These are phyloP conservation scores for Phyllosticta citribraziliensis DNA, from an alignment of 2,329 filamentous ascomycete genomes.

Conservation along the genomic window DNA sequence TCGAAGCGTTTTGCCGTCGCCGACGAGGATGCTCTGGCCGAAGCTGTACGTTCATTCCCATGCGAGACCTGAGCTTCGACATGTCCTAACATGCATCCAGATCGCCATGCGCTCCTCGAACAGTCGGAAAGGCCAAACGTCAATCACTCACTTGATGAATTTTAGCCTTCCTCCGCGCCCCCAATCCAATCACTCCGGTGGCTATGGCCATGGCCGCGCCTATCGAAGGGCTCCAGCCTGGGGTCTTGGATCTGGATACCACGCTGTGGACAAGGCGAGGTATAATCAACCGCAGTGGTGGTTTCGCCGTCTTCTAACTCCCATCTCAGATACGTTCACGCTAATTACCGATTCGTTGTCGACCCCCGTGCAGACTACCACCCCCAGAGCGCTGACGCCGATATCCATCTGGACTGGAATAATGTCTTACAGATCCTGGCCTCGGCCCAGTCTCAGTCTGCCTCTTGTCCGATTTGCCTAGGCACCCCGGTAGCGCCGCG, in stretches of 20 bases:
- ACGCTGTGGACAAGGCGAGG: conserved; percentile 82
- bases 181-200: conserved; percentile 47
- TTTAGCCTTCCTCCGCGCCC: conserved; percentile 72
- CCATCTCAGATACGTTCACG: conserved; percentile 64
- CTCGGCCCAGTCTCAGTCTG: conserved; percentile 76
- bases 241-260: conserved; percentile 81
- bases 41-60: conserved; percentile 51
- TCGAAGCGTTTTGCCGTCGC: conserved; percentile 64
- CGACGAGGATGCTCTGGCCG: conserved; percentile 81
- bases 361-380: conserved; percentile 71
- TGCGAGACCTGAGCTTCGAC: neutral
- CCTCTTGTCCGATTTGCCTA: conserved; percentile 90
- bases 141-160: conserved; percentile 93
- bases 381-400: conserved; percentile 72
- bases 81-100: conserved; percentile 24
- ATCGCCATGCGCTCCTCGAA: conserved; percentile 54
- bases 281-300: conserved; percentile 33
- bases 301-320: neutral
- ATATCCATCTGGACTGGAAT: conserved; percentile 83
- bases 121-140: conserved; percentile 82
- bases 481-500: conserved; percentile 85
- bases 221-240: conserved; percentile 64
- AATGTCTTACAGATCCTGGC: conserved; percentile 85
- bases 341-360: conserved; percentile 96
- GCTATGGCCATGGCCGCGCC: conserved; percentile 37